These are phyloP conservation scores for Penicillium sp. DNA, from an alignment of 2,329 filamentous ascomycete genomes.

Conservation along the genomic window DNA sequence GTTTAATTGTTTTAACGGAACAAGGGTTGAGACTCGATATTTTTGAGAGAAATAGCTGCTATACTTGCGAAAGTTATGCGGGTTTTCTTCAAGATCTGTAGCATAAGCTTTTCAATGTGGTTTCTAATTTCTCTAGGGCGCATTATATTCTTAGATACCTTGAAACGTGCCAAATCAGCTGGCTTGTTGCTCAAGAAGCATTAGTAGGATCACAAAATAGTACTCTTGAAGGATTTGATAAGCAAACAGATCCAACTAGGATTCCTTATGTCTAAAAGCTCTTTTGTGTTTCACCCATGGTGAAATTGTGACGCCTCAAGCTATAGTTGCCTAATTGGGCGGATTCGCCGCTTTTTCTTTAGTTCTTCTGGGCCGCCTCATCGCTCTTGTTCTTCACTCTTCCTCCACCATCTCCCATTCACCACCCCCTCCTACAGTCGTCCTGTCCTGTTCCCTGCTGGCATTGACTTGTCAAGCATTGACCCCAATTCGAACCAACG, in stretches of 20 bases:
- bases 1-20: neutral
- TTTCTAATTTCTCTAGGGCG: neutral
- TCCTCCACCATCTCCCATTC: constrained; percentile 31
- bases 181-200: neutral
- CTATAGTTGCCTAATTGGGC: constrained; percentile 13
- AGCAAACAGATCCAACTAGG: neutral
- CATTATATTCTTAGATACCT: neutral
- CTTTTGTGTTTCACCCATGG: neutral
- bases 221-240: neutral
- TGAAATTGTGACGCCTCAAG: neutral
- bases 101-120: neutral
- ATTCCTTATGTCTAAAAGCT: neutral
- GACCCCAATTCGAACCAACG: constrained; percentile 28
- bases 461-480: constrained; percentile 59
- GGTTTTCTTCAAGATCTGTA: neutral
- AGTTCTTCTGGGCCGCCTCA: constrained; percentile 22
- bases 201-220: neutral
- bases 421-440: constrained; percentile 34
- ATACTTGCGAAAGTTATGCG: neutral
- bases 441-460: constrained; percentile 46
- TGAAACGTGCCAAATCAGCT: neutral
- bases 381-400: constrained; percentile 28
- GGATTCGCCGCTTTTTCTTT: constrained; percentile 19
- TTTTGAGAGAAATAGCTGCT: constrained; percentile 1
- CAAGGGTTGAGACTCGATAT: neutral